Percentiles rank a stretch among this genome's conserved stretches.
Evolutionary conservation across 371 early-diverging fungal species (phyloP).

Genomic region (Fennellomyces sp.): DNA sequence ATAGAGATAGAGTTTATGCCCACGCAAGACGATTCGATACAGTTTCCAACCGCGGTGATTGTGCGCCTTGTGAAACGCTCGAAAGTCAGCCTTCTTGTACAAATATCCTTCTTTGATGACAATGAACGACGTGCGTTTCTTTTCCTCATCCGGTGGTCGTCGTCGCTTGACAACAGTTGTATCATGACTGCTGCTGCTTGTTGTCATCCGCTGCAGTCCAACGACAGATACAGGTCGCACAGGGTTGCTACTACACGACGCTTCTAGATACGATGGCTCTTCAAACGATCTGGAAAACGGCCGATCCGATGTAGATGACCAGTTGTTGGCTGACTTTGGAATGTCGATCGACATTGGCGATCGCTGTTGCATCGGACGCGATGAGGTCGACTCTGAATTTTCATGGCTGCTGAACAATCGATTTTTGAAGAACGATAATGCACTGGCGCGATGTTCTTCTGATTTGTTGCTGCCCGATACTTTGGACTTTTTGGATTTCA

Average conservation of each 20-base stretch:
- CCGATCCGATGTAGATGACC: neutral
- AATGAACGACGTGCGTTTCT: conserved; percentile 37
- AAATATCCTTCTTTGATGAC: conserved; percentile 64
- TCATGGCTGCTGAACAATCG: conserved; percentile 20
- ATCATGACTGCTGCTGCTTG: neutral
- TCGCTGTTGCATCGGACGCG: conserved; percentile 1
- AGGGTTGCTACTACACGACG: neutral
- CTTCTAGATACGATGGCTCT: conserved; percentile 7
- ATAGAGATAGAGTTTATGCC: conserved; percentile 83
- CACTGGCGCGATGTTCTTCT: conserved; percentile 13
- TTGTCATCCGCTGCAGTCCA: conserved; percentile 3
- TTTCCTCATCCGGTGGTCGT: conserved; percentile 1
- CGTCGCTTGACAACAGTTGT: conserved; percentile 8
- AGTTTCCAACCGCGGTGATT: conserved; percentile 82
- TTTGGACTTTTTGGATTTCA: conserved; percentile 18
- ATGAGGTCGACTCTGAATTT: neutral
- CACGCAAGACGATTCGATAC: conserved; percentile 74
- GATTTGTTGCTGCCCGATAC: conserved; percentile 8
- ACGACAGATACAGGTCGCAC: conserved; percentile 12
- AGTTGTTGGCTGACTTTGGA: conserved; percentile 1
- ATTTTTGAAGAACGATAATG: conserved; percentile 28
- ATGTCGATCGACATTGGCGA: conserved; percentile 6
- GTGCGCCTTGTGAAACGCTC: conserved; percentile 50
- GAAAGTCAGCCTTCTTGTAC: conserved; percentile 67
- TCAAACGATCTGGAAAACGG: conserved; percentile 15